These are phyloP conservation scores for Nakaseomyces uthaithaninus DNA, from an alignment of 1,139 yeast genomes.

Conservation along the genomic window DNA sequence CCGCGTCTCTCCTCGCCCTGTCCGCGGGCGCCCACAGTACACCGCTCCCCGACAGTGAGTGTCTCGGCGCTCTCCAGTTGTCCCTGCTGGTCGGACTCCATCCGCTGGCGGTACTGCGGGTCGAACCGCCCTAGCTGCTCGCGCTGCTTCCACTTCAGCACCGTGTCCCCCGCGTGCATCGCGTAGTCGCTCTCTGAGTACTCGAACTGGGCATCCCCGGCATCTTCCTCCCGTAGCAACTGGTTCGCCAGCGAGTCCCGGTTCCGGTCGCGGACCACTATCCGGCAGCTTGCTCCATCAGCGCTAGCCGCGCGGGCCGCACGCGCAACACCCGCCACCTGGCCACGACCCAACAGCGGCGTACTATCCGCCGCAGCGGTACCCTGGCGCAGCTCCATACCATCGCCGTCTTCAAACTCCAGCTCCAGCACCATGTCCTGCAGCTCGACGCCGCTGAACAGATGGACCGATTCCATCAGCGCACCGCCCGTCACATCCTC, in stretches of 20 bases:
- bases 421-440: not conserved
- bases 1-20: slow-evolving; percentile 51
- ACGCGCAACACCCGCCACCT: too few relatives aligned
- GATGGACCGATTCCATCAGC: not conserved
- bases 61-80: not conserved
- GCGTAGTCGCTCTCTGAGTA: slow-evolving; percentile 60
- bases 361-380: not conserved
- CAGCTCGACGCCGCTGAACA: slow-evolving; percentile 4
- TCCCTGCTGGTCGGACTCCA: slow-evolving; percentile 13
- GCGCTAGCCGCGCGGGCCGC: too few relatives aligned
- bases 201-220: slow-evolving; percentile 38
- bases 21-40: slow-evolving; percentile 13
- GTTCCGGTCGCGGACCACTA: slow-evolving; percentile 47
- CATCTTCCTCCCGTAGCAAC: slow-evolving; percentile 35
- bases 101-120: slow-evolving; percentile 37
- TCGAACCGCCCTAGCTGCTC: slow-evolving; percentile 63
- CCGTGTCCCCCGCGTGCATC: slow-evolving; percentile 46
- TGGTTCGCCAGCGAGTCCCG: slow-evolving; percentile 41
- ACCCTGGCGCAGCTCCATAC: not conserved
- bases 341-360: not conserved
- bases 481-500: not conserved
- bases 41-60: not conserved
- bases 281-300: slow-evolving; percentile 10
- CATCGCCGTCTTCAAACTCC: not conserved
- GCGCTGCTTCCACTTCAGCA: slow-evolving; percentile 61